Percentiles rank a stretch among this genome's conserved stretches.
phyloP scores from a whole-genome alignment of 371 early-diverging fungal species.

The Smittium culicis region DNA sequence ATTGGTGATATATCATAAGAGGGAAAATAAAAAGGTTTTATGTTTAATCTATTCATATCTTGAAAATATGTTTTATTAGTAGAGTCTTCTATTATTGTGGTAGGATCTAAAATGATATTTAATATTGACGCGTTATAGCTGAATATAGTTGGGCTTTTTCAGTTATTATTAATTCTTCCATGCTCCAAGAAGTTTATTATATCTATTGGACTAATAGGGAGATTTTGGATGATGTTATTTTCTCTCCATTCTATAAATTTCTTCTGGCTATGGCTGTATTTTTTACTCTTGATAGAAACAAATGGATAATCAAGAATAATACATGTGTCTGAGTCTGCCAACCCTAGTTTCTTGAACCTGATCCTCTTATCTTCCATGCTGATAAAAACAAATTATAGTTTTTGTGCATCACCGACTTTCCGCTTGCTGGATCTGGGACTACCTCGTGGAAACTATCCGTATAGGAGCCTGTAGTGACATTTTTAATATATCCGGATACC shows the following conservation, averaged over 20 bases:
- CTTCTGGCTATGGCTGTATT: not conserved
- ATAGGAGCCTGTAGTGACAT: not conserved
- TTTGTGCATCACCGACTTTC: not conserved
- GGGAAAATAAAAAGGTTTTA: not conserved
- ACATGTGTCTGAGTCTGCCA: not conserved
- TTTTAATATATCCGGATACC: not conserved
- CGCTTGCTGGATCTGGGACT: not conserved
- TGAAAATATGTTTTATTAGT: not conserved
- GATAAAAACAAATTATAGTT: not conserved
- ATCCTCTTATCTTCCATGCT: not conserved
- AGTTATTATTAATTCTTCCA: not conserved
- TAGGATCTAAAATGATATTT: not conserved
- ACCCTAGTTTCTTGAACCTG: not conserved
- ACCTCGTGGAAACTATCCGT: not conserved
- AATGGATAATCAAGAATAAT: not conserved
- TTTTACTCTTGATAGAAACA: not conserved
- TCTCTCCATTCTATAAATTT: not conserved
- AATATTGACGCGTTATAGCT: not conserved
- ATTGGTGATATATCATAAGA: not conserved
- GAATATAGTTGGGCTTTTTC: not conserved
- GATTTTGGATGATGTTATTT: not conserved
- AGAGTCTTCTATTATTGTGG: not conserved
- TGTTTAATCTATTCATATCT: not conserved
- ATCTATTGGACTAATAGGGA: not conserved
- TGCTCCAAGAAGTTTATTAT: not conserved